Conservation (phyloP, 352 stramenopile species). For the Globisporangium cystogenes region DNA sequence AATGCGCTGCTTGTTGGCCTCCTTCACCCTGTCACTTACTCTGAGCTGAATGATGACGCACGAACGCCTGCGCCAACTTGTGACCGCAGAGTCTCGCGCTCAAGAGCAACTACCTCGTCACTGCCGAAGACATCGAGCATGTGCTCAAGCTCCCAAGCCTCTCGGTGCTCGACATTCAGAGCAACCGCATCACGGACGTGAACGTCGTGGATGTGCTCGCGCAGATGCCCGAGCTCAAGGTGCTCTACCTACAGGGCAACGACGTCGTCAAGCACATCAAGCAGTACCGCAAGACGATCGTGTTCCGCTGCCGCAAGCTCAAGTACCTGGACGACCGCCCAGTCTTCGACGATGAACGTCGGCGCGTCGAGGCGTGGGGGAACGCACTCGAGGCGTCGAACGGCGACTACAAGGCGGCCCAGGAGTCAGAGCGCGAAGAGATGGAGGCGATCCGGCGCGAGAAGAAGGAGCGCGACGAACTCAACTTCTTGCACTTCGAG, state of each 20-base stretch:
- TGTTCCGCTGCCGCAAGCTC: conserved; percentile 70
- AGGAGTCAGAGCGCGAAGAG: conserved; percentile 80
- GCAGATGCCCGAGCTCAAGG: conserved; percentile 74
- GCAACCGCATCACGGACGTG: conserved; percentile 69
- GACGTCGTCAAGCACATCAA: conserved; percentile 86
- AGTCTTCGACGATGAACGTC: conserved; percentile 83
- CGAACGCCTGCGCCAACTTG: background rate
- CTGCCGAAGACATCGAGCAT: conserved; percentile 51
- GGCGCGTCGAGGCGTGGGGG: conserved; percentile 78
- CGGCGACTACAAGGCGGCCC: conserved; percentile 76
- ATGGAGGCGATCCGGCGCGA: conserved; percentile 80
- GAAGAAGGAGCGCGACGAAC: conserved; percentile 82
- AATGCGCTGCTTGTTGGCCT: too few species aligned
- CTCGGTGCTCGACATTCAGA: conserved; percentile 76
- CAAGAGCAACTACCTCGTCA: conserved; percentile 71
- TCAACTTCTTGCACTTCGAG: conserved; percentile 86
- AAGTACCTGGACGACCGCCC: conserved; percentile 81
- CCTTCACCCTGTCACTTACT: too few species aligned
- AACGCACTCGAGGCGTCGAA: conserved; percentile 50
- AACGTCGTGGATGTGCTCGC: conserved; percentile 59
- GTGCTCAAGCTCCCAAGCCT: conserved; percentile 62
- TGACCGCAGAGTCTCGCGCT: conserved; percentile 50
- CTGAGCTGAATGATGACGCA: background rate
- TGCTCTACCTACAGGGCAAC: conserved; percentile 81
- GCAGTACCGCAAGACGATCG: conserved; percentile 78